These are phyloP conservation scores for Rosa rugosa DNA, from an alignment of 306 rosid species.

Conservation along the genomic window DNA sequence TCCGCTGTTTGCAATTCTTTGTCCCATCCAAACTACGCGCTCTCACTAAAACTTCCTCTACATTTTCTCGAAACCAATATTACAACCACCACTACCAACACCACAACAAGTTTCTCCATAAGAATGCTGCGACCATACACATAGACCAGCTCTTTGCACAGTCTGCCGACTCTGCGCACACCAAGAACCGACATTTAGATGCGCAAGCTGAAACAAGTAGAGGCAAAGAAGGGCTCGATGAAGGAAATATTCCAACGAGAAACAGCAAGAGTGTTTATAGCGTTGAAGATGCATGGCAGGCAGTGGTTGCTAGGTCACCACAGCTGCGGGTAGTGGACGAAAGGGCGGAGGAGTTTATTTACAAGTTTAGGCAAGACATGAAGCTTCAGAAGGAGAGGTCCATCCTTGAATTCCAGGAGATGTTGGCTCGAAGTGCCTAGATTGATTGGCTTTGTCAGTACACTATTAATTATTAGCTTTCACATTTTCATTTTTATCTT, in stretches of 20 bases:
- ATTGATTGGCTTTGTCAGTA: neutral
- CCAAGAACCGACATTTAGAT: neutral
- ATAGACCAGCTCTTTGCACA: slow-evolving; percentile 60
- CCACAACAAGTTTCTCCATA: slow-evolving; percentile 17
- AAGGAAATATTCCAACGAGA: neutral
- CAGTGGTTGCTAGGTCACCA: slow-evolving; percentile 53
- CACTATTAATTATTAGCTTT: neutral
- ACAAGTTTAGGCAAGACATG: slow-evolving; percentile 52
- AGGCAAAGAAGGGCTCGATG: slow-evolving; percentile 25
- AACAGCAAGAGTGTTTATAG: slow-evolving; percentile 23
- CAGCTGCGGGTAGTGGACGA: slow-evolving; percentile 51
- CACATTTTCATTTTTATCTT: neutral
- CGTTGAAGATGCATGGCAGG: slow-evolving; percentile 54
- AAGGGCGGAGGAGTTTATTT: slow-evolving; percentile 67
- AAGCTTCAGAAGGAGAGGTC: slow-evolving; percentile 55
- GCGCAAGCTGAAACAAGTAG: slow-evolving; percentile 40
- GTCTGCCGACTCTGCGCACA: neutral
- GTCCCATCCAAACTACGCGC: slow-evolving; percentile 41
- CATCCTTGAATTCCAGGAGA: slow-evolving; percentile 42
- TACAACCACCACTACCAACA: slow-evolving; percentile 24
- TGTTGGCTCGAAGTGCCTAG: slow-evolving; percentile 41
- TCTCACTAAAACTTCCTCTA: slow-evolving; percentile 29
- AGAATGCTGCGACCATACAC: slow-evolving; percentile 41
- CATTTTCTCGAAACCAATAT: neutral
- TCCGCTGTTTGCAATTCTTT: slow-evolving; percentile 32